Base-by-base conservation (phyloP, 331 rosid genomes). In the Phaseolus coccineus region DNA sequence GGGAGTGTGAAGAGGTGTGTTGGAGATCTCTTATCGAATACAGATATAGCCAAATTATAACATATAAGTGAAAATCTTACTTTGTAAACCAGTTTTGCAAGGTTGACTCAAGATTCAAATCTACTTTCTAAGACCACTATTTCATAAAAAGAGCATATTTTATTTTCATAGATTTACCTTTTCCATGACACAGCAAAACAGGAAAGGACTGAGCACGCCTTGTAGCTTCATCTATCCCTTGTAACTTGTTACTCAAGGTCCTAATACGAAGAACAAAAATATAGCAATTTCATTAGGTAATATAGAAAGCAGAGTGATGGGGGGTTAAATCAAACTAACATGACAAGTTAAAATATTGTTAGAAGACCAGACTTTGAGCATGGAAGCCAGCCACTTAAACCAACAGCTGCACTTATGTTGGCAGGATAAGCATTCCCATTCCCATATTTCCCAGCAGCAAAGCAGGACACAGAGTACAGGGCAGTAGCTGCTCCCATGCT, bases 401-500 rank as follows among this genome's bases (percentile, higher is more conserved):
- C 98, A 79, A 93, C 93, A 79, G 85, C 90, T 10, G 93, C 98
- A 82, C 96, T 87, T 78, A 91, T 22, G 73, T 85, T 91, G 83
- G 92, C 90, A 0, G 98, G 94, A 82, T 88, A 96, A 57, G 89
- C 87, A 79, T 85, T 90, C 73, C 83, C 88, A 35, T 91, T 89
- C 73, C 92, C 98, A 25, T 89, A 96, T 78, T 91, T 89, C 76
- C 91, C 93, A 51, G 80, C n/a, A 40, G 89, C 55, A 74, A 87
- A 92, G 87, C 97, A 93, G 77, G 92, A 84, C 8, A 88, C 97
- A 0, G 98, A 91, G 85, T 96, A 93, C 65, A 96, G 90, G 56
- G 98, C 98, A 4, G 94, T 90, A 71, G 97, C 99, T 27, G 96
- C 97, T 82, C 99, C 99, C 99, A 96, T 93, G 83, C 99, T 96